Base-by-base conservation (phyloP, 163 green algal species). In the Chlamydomonas reinhardtii region DNA sequence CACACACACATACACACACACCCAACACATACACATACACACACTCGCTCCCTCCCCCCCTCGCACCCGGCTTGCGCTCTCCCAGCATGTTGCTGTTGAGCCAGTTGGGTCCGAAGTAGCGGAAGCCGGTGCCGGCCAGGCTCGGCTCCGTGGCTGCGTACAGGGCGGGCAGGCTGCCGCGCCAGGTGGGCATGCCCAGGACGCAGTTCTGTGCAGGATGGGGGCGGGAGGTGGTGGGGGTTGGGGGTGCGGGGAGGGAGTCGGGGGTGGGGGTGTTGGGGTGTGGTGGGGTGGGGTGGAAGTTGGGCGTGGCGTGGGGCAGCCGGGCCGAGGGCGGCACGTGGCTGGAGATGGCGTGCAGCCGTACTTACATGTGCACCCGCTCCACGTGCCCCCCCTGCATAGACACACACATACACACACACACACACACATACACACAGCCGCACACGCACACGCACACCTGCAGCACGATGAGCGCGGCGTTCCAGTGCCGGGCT, bases 181-280 rank as follows among this genome's bases (percentile, higher is more conserved):
- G 78, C 78, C 78, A 85, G 24, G 78, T 61, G 66, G 78, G 78
- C 78, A 85, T 85, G 24, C 78, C 78, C 78, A 85, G 65, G 22
- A 85, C 9, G 43, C 17, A 17, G 78, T 85, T 59, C 66, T 85
- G 75, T 5, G 4, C 3, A 3, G 19, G 64, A 35, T 32, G 14
- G 19, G 32, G 69, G n/a, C 22, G 4, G 27, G 27, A 22, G 59
- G 59, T 65, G 59, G 59, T 2, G 24, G 59, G 59, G 22, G n/a
- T 65, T n/a, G 19, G 2, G 59, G 19, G 59, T 4, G 59, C 20
- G 59, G 3, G 59, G 12, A 1, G 2, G 59, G 59, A 11, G 59
- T 29, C 14, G 43, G 43, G 43, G 6, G 11, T 56, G 48, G 48
- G 48, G 11, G 6, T 12, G 48, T 12, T 17, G 11, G 48, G 9